phyloP scores from a whole-genome alignment of 176 grass and related monocot genomes.

The Oryza meridionalis region DNA sequence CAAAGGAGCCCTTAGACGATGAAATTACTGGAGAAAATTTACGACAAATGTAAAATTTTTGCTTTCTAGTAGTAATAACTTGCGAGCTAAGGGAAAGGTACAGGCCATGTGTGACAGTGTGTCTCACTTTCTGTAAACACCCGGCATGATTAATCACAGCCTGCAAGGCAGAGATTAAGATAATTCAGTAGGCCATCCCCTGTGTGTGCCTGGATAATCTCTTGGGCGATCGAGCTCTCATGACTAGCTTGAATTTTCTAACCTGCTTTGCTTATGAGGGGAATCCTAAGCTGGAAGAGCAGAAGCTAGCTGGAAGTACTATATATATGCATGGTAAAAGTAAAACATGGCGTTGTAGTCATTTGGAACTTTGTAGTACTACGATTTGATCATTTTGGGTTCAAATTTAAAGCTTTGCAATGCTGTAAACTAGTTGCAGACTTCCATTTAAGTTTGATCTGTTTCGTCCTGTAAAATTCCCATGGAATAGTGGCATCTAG shows the following conservation, averaged over 20 bases:
- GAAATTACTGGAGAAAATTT: background rate
- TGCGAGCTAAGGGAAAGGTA: conserved; percentile 36
- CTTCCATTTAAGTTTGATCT: background rate
- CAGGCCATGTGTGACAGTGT: conserved; percentile 22
- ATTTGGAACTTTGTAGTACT: too few species aligned
- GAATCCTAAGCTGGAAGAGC: conserved; percentile 37
- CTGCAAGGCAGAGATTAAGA: conserved; percentile 43
- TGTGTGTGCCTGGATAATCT: conserved; percentile 23
- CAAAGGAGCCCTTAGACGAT: too few species aligned
- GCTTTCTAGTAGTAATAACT: conserved; percentile 24
- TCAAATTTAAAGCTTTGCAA: background rate
- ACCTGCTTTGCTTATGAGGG: conserved; percentile 9
- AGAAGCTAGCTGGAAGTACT: too few species aligned
- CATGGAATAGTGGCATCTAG: background rate
- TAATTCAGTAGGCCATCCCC: conserved; percentile 22
- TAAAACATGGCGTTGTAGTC: background rate
- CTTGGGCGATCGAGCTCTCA: background rate
- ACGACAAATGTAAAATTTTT: background rate
- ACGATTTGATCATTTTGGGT: background rate
- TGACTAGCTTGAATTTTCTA: background rate
- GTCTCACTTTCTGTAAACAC: conserved; percentile 46
- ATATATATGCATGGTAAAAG: too few species aligned
- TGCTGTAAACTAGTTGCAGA: too few species aligned
- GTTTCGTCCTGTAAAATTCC: background rate
- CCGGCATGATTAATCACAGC: conserved; percentile 28